Evolutionary conservation across 2,329 filamentous ascomycete genomes (phyloP), one percentile per base, ranked within the genome.

Genomic region (Graphilbum fragrans): DNA sequence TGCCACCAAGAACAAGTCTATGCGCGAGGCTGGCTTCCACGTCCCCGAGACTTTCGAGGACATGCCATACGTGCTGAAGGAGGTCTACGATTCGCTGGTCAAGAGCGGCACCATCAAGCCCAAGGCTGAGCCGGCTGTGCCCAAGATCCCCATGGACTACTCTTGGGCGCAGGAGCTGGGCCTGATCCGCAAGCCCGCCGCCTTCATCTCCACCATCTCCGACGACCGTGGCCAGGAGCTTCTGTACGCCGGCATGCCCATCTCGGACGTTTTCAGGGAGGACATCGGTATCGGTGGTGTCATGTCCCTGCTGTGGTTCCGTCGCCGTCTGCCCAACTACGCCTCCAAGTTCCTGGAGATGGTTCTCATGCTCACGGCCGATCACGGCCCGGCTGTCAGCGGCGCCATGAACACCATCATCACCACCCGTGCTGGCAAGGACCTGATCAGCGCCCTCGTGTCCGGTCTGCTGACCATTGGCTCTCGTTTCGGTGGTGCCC

Each of bases 391-490:
- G 41, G 92, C 92, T 55, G 92, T 98, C 55, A 98, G 92, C 55
- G 92, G 92, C 77, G 92, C 92, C 65, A 98, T 98, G 92, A 98
- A 98, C 82, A 98, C 92, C 63, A 98, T 98, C 64, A 96, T 98
- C 64, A 98, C 92, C 49, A 98, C 92, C 46, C 86, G 92, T 84
- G 92, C 92, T 49, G 92, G 92, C 64, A 98, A 98, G 77, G 92
- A 98, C 62, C 72, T 98, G 53, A 96, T 98, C 72, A 88, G 81
- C 56, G 84, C 92, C 37, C 77, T 98, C 49, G 92, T 98, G 44
- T 85, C 85, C 56, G 92, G 92, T 86, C 84, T 98, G 41, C 72
- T 98, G 60, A 98, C 92, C 55, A 98, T 98, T 57, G 92, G 92
- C 59, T 95, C 90, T 45, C 84, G 92, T 49, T 98, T 98, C 64